Conservation (phyloP, 2,329 filamentous ascomycete genomes). For the Cladosporium sp. region DNA sequence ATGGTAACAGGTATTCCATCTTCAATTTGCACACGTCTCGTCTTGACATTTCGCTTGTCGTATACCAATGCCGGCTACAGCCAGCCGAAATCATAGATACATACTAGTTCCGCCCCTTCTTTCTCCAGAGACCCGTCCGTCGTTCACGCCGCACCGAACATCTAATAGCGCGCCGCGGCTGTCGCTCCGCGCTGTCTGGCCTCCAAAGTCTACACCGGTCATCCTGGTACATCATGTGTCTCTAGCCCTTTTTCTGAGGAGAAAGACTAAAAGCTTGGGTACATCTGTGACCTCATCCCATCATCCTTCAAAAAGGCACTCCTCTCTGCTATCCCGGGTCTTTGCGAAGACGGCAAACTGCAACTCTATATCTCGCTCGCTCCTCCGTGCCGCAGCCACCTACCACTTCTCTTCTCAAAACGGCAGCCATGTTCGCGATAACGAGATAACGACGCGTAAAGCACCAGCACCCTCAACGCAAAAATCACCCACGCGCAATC, state of each 20-base stretch:
- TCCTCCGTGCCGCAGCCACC: background rate
- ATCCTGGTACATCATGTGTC: slow-evolving; percentile 12
- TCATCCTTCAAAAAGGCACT: background rate
- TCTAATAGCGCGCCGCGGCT: slow-evolving; percentile 2
- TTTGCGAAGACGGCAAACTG: background rate
- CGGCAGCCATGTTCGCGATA: slow-evolving; percentile 14
- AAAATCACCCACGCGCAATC: background rate
- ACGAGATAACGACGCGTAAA: slow-evolving; percentile 12
- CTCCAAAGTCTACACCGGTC: slow-evolving; percentile 11
- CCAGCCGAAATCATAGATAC: background rate
- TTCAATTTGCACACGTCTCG: background rate
- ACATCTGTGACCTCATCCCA: slow-evolving; percentile 8
- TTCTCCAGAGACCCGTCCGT: background rate
- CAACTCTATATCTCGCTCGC: background rate
- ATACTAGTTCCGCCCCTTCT: background rate
- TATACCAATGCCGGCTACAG: slow-evolving; percentile 9
- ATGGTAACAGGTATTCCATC: no score
- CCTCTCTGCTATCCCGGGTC: no score
- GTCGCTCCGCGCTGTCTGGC: slow-evolving; percentile 4
- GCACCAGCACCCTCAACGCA: background rate
- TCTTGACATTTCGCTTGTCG: slow-evolving; percentile 7
- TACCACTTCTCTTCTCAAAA: background rate
- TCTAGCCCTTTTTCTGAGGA: slow-evolving; percentile 1
- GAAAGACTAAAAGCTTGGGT: slow-evolving; percentile 7
- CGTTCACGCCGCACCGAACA: slow-evolving; percentile 1